These are phyloP conservation scores for Osmanthus fragrans DNA, from an alignment of 257 asterid genomes.

Conservation along the genomic window DNA sequence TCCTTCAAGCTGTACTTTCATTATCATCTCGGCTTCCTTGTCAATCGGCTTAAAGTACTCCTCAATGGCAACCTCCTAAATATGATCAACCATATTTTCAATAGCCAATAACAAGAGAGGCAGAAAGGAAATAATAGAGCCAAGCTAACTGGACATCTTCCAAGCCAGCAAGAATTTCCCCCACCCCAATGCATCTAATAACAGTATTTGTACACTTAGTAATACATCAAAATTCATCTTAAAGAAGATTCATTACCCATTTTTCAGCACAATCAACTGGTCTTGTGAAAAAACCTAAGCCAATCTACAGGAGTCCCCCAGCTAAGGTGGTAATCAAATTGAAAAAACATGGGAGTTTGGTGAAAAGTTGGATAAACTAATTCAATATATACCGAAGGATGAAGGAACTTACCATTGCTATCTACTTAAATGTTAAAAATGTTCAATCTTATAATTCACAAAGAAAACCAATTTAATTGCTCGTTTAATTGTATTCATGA, in stretches of 20 bases:
- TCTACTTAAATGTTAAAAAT: not conserved
- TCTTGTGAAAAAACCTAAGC: not conserved
- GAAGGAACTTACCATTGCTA: not conserved
- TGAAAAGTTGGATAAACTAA: not conserved
- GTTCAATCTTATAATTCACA: not conserved
- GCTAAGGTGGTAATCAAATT: not conserved
- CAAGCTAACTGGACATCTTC: too few species aligned
- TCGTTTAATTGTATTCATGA: too few species aligned
- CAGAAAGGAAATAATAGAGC: not conserved
- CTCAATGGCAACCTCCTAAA: conserved; percentile 78
- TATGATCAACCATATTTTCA: conserved; percentile 16
- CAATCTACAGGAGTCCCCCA: not conserved
- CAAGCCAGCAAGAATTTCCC: not conserved
- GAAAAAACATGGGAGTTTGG: not conserved
- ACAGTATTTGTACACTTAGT: not conserved
- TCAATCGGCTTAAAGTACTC: conserved; percentile 84
- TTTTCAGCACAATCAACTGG: not conserved
- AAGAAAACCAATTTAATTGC: not conserved
- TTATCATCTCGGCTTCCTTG: conserved; percentile 69
- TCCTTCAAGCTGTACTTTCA: conserved; percentile 83
- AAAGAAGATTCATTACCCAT: not conserved
- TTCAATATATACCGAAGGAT: not conserved
- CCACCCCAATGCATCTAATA: not conserved
- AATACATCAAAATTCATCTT: not conserved
- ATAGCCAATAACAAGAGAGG: not conserved